Base-by-base conservation (phyloP, 495 filamentous ascomycete genomes). In the Neurospora intermedia region DNA sequence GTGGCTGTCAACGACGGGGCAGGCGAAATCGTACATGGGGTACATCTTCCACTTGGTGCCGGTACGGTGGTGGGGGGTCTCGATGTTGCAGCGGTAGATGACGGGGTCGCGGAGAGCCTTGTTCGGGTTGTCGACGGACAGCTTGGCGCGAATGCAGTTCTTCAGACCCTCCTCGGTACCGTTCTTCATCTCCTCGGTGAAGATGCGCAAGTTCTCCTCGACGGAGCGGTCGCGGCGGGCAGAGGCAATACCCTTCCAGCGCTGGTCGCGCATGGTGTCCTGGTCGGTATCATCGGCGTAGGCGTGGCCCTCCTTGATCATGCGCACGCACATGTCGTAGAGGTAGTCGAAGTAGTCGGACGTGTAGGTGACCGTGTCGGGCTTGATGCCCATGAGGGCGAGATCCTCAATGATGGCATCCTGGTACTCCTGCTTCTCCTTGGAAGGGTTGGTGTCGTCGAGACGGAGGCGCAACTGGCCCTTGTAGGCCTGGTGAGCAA, bases 21-120 rank as follows among this genome's bases (percentile, higher is more conserved):
- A 97, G 74, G 91, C 91, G 78, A 97, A 96, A 81, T 97, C 94
- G 80, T 98, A 98, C 69, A 93, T 98, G 0, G 95, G 95, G 85
- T 98, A 98, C 76, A 96, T 91, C 84, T 96, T 97, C 93, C 94
- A 98, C 76, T 88, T 90, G 35, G 85, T 85, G 46, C 95, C 95
- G 9, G 95, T 98, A 62, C 96, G 92, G 84, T 97, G 95, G 80
- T 98, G 96, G 20, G 86, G 82, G 6, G 87, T 83, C n/a, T 89
- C 82, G 16, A 90, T 85, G 81, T 89, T 91, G 87, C 93, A 97
- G 74, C 94, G 91, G 84, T 98, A 98, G 82, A 98, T 96, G 80
- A 97, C 94, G 15, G 94, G 94, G 79, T 98, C 94, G 70, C 94
- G 87, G 88, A 94, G 88, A 69, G 92, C 90, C 83, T 92, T 94